Evolutionary conservation across 2,329 filamentous ascomycete species (phyloP).

Genomic region (Clarireedia hainanense): DNA sequence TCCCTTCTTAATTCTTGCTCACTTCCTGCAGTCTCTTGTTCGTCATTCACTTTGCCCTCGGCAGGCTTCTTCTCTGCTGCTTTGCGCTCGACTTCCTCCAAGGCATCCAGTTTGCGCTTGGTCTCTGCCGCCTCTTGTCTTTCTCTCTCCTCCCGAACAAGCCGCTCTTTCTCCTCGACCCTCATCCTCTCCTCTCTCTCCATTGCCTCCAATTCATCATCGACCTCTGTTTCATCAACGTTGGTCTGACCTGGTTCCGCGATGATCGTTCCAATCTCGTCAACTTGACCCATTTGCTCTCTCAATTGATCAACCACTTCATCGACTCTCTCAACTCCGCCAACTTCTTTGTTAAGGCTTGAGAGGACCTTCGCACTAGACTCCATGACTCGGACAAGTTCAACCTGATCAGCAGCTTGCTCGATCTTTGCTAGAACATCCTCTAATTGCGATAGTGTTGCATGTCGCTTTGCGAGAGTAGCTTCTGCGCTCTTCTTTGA

Average conservation of each 20-base stretch:
- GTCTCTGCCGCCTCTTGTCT: conserved; percentile 25
- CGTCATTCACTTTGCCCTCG: conserved; percentile 9
- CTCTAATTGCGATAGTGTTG: conserved; percentile 73
- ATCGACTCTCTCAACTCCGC: conserved; percentile 68
- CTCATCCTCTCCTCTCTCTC: conserved; percentile 42
- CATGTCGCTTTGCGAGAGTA: conserved; percentile 62
- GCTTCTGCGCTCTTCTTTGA: conserved; percentile 76
- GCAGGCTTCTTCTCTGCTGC: conserved; percentile 12
- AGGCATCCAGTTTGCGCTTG: conserved; percentile 22
- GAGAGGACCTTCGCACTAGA: conserved; percentile 65
- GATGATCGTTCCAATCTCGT: conserved; percentile 74
- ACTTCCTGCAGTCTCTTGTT: conserved; percentile 2
- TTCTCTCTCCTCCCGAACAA: conserved; percentile 23
- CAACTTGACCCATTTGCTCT: conserved; percentile 72
- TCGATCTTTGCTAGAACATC: conserved; percentile 76
- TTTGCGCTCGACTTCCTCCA: conserved; percentile 20
- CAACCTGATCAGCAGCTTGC: conserved; percentile 76
- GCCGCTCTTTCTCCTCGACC: conserved; percentile 31
- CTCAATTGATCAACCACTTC: conserved; percentile 66
- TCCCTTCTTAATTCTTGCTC: conserved; percentile 14
- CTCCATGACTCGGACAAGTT: conserved; percentile 77
- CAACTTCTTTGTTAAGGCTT: conserved; percentile 66
- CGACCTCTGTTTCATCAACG: conserved; percentile 76
- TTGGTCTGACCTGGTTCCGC: conserved; percentile 47
- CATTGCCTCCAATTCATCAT: conserved; percentile 77